Percentiles rank a stretch among this genome's conserved stretches.
Conservation (phyloP, 2,329 filamentous ascomycete species). For the Xylariaceae sp. region DNA sequence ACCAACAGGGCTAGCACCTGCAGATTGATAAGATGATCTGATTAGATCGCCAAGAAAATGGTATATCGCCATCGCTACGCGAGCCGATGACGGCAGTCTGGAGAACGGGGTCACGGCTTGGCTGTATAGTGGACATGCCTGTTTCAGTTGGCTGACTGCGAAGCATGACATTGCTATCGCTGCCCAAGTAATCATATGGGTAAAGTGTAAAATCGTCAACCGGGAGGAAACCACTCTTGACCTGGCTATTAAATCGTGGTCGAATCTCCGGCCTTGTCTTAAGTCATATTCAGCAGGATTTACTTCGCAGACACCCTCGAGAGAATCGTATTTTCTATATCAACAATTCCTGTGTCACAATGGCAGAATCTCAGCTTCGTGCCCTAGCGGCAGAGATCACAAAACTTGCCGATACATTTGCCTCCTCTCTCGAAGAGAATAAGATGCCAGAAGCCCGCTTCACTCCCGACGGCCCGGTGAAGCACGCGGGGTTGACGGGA, state of each 20-base stretch:
- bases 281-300: too few relatives aligned
- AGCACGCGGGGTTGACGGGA: slow-evolving; percentile 40
- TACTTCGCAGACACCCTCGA: too few relatives aligned
- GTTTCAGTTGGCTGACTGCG: slow-evolving; percentile 3
- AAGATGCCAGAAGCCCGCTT: slow-evolving; percentile 43
- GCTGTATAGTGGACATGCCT: slow-evolving; percentile 2
- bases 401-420: slow-evolving; percentile 42
- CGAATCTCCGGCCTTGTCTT: too few relatives aligned
- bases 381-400: slow-evolving; percentile 44
- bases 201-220: too few relatives aligned
- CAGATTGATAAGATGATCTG: slow-evolving; percentile 18
- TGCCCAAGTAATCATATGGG: too few relatives aligned
- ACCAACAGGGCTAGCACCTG: too few relatives aligned
- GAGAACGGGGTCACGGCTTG: slow-evolving; percentile 1
- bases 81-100: slow-evolving; percentile 11
- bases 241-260: too few relatives aligned
- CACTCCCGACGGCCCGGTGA: slow-evolving; percentile 41
- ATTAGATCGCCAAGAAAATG: slow-evolving; percentile 36
- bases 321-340: too few relatives aligned
- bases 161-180: too few relatives aligned
- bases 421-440: slow-evolving; percentile 40
- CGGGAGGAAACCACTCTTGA: too few relatives aligned
- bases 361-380: slow-evolving; percentile 35
- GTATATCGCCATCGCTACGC: slow-evolving; percentile 14
- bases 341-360: slow-evolving; percentile 5